These are phyloP conservation scores for Conticribra guillardii DNA, from an alignment of 108 stramenopile genomes.

Conservation along the genomic window DNA sequence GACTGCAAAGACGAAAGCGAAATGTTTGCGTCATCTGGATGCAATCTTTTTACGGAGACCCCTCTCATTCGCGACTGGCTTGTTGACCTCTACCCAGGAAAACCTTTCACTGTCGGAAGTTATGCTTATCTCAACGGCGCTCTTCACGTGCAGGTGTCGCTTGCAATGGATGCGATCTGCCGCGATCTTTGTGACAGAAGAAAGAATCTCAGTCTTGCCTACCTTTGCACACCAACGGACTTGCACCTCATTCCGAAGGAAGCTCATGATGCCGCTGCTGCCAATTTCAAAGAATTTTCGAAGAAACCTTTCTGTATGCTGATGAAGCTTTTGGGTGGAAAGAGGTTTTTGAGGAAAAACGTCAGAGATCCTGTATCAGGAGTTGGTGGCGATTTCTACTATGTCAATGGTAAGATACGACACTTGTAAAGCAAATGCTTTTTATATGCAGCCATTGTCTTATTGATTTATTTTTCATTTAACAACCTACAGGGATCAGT, in stretches of 20 bases:
- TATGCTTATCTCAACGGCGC: conserved; percentile 98
- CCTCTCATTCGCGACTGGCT: conserved; percentile 96
- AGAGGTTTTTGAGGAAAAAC: conserved; percentile 82
- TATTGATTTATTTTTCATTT: conserved; percentile 41
- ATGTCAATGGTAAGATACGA: conserved; percentile 46
- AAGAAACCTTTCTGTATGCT: conserved; percentile 74
- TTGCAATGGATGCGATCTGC: conserved; percentile 95
- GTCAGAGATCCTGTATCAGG: conserved; percentile 60
- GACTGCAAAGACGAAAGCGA: conserved; percentile 66
- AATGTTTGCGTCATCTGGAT: conserved; percentile 80
- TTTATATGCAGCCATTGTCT: not conserved
- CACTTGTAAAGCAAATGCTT: no score
- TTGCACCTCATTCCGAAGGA: conserved; percentile 93
- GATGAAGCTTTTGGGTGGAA: conserved; percentile 69
- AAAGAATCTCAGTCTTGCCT: conserved; percentile 86
- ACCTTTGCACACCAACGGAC: conserved; percentile 98
- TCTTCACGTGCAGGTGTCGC: conserved; percentile 94
- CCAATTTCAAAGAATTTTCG: conserved; percentile 69
- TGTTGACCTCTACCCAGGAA: conserved; percentile 80
- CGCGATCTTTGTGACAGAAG: conserved; percentile 83
- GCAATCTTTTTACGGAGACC: conserved; percentile 94
- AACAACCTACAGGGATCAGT: conserved; percentile 82
- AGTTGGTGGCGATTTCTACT: conserved; percentile 66
- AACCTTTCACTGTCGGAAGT: conserved; percentile 89
- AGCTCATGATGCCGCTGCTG: conserved; percentile 81